Evolutionary conservation across 2,329 filamentous ascomycete genomes (phyloP).

Genomic region (Fusarium multiceps): DNA sequence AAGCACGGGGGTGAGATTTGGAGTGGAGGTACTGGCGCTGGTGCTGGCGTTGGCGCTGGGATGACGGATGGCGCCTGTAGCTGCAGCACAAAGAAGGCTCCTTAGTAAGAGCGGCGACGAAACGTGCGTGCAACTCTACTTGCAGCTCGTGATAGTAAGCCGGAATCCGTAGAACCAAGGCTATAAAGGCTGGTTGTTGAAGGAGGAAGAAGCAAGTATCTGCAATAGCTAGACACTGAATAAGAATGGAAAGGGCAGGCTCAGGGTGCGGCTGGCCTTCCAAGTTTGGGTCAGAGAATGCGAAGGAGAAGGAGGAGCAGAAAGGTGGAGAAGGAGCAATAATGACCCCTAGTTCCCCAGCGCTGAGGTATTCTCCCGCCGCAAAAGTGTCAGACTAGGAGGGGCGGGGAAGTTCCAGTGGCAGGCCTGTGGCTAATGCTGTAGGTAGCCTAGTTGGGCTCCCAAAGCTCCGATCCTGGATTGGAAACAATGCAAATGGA

Average conservation of each 20-base stretch:
- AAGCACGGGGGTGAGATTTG: slow-evolving; percentile 29
- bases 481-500: background rate
- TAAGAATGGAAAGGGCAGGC: slow-evolving; percentile 30
- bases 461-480: slow-evolving; percentile 14
- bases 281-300: slow-evolving; percentile 31
- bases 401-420: slow-evolving; percentile 30
- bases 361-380: slow-evolving; percentile 28
- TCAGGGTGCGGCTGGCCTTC: slow-evolving; percentile 20
- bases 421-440: slow-evolving; percentile 11
- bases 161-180: slow-evolving; percentile 20
- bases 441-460: slow-evolving; percentile 11
- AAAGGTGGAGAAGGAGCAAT: slow-evolving; percentile 45
- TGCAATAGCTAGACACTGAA: slow-evolving; percentile 18
- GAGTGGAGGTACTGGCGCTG: slow-evolving; percentile 39
- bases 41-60: slow-evolving; percentile 24
- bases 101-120: slow-evolving; percentile 20
- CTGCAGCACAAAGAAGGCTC: slow-evolving; percentile 32
- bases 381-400: slow-evolving; percentile 31
- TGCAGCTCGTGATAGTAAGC: slow-evolving; percentile 25
- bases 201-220: slow-evolving; percentile 11
- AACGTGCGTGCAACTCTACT: slow-evolving; percentile 12
- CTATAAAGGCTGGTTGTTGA: slow-evolving; percentile 18
- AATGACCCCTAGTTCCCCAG: slow-evolving; percentile 32
- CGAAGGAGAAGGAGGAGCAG: slow-evolving; percentile 38
- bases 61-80: slow-evolving; percentile 27